These are phyloP conservation scores for Chytriomyces sp. DNA, from an alignment of 192 early-diverging fungal species.

Conservation along the genomic window DNA sequence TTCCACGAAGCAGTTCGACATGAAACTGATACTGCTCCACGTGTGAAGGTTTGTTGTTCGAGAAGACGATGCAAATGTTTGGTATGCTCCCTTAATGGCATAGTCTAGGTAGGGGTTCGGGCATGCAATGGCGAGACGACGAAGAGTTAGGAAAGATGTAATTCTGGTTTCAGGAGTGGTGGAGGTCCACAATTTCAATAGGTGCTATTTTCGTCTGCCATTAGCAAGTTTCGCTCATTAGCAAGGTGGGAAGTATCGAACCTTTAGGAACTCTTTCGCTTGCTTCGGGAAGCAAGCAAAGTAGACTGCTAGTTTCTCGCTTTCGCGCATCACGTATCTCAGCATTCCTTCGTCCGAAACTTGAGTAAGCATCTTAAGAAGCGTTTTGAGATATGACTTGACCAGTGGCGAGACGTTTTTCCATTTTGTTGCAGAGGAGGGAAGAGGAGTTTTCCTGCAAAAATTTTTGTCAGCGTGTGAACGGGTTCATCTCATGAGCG, in stretches of 20 bases:
- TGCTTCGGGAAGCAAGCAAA: conserved; percentile 80
- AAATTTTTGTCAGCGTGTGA: not conserved
- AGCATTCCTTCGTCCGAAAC: conserved; percentile 86
- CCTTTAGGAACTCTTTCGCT: conserved; percentile 82
- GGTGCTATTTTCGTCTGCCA: conserved; percentile 36
- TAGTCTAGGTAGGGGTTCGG: conserved; percentile 65
- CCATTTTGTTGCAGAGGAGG: conserved; percentile 63
- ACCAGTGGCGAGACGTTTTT: conserved; percentile 70
- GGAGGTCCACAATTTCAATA: conserved; percentile 68
- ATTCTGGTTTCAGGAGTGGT: conserved; percentile 67
- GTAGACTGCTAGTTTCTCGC: conserved; percentile 73
- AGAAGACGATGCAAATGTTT: conserved; percentile 76
- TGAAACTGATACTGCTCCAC: conserved; percentile 82
- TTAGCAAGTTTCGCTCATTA: not conserved
- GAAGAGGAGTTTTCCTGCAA: conserved; percentile 43
- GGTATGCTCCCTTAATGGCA: conserved; percentile 77
- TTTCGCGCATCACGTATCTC: conserved; percentile 81
- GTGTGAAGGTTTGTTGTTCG: conserved; percentile 80
- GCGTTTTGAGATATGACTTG: conserved; percentile 79
- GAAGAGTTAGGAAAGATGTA: conserved; percentile 80
- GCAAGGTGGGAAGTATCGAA: conserved; percentile 18
- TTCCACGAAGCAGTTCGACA: conserved; percentile 91
- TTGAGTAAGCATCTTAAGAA: conserved; percentile 75
- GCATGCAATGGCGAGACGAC: conserved; percentile 63
- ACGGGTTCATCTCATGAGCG: not conserved